Percentiles rank a stretch among this genome's conserved stretches.
phyloP scores from a whole-genome alignment of 345 rosid species.

The Populus ilicifolia region DNA sequence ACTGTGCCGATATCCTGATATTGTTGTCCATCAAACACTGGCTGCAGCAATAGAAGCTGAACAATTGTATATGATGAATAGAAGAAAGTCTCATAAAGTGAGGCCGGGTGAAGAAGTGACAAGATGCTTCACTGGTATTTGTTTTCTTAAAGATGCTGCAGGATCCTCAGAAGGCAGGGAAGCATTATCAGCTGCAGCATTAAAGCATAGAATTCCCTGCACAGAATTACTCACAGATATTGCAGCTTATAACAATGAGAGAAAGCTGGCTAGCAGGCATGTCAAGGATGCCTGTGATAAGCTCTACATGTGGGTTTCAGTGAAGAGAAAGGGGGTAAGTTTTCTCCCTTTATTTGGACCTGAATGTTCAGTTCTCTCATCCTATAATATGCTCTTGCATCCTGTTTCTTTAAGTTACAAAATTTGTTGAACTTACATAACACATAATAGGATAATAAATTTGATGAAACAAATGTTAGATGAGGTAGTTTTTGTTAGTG shows the following conservation, averaged over 20 bases:
- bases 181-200: constrained; percentile 55
- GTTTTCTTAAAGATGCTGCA: constrained; percentile 51
- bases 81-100: constrained; percentile 10
- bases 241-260: constrained; percentile 62
- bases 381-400: not conserved
- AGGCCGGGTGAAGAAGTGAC: constrained; percentile 14
- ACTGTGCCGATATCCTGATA: constrained; percentile 79
- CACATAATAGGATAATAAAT: not conserved
- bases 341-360: not conserved
- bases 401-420: not conserved
- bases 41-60: constrained; percentile 86
- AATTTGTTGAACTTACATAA: not conserved
- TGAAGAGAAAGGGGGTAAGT: constrained; percentile 64
- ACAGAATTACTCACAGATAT: constrained; percentile 45
- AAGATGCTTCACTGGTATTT: constrained; percentile 55
- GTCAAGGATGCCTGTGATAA: constrained; percentile 79
- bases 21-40: constrained; percentile 80
- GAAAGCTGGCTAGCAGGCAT: constrained; percentile 65
- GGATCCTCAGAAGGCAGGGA: constrained; percentile 55
- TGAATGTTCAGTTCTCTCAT: not conserved
- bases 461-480: not conserved
- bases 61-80: constrained; percentile 36
- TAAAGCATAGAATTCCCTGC: constrained; percentile 55
- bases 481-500: not conserved
- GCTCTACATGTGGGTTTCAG: constrained; percentile 73